Conservation (phyloP, 1,284 basidiomycete genomes). For the Malassezia restricta region DNA sequence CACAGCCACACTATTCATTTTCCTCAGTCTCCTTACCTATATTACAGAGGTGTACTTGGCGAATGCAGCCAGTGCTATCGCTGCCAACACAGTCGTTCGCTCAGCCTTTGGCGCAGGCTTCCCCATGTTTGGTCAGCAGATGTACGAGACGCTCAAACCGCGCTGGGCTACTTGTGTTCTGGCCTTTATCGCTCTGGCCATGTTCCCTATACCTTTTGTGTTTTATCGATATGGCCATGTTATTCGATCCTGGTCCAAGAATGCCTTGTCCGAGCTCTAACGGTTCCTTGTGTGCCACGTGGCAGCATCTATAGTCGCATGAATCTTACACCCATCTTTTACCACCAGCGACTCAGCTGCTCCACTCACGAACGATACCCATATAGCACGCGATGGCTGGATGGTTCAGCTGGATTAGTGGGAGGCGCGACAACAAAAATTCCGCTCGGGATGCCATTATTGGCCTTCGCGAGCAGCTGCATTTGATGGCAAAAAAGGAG, state of each 20-base stretch:
- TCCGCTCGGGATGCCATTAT: constrained; percentile 49
- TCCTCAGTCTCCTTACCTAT: constrained; percentile 49
- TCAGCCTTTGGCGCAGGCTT: constrained; percentile 54
- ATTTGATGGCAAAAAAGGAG: constrained; percentile 99
- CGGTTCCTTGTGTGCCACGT: too few species aligned
- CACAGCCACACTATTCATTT: constrained; percentile 52
- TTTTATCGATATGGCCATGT: constrained; percentile 49
- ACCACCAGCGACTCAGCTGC: too few species aligned
- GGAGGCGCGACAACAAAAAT: constrained; percentile 41
- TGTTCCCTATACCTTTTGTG: constrained; percentile 58
- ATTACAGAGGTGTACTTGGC: constrained; percentile 51
- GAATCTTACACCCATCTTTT: too few species aligned
- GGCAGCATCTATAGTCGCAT: too few species aligned
- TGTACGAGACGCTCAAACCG: constrained; percentile 55
- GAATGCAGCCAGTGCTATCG: constrained; percentile 51
- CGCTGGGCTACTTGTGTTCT: constrained; percentile 64
- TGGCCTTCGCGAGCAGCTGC: constrained; percentile 48
- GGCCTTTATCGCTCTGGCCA: constrained; percentile 58
- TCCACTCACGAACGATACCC: not conserved
- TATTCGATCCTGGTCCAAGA: constrained; percentile 48
- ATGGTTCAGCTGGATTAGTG: constrained; percentile 42
- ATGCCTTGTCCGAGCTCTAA: not conserved
- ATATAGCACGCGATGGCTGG: constrained; percentile 33
- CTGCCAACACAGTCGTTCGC: constrained; percentile 59
- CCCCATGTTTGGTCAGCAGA: constrained; percentile 50